phyloP scores from a whole-genome alignment of 208 protist genomes.

The Acanthamoeba triangularis region DNA sequence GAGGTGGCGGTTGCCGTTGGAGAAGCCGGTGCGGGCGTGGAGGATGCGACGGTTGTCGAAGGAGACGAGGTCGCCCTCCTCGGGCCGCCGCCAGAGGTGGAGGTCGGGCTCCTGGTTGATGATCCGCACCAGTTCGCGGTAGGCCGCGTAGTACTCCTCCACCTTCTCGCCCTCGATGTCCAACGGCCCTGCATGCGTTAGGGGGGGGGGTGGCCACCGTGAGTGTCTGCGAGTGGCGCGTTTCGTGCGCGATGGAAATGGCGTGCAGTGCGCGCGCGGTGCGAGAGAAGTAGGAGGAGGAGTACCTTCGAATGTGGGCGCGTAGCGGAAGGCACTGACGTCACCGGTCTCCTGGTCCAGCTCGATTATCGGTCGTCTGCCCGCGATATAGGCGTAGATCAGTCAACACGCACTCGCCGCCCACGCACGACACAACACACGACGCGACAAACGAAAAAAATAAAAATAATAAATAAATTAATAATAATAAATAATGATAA shows the following conservation, averaged over 20 bases:
- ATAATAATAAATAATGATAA: too few relatives aligned
- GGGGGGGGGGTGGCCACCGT: background rate
- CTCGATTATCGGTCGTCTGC: conserved; percentile 52
- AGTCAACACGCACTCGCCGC: background rate
- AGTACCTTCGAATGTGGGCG: conserved; percentile 56
- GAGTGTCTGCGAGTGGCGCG: background rate
- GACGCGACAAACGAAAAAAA: background rate
- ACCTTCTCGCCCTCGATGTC: conserved; percentile 41
- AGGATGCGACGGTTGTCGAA: conserved; percentile 80
- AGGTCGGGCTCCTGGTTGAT: conserved; percentile 14
- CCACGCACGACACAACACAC: background rate
- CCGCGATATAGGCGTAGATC: too few relatives aligned
- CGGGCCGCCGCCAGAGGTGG: conserved; percentile 46
- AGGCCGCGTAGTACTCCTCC: conserved; percentile 59
- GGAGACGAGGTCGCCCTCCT: conserved; percentile 34
- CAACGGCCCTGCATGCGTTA: background rate
- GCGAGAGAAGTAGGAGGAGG: background rate
- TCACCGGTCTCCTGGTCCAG: conserved; percentile 25
- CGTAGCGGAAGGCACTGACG: conserved; percentile 36
- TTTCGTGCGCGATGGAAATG: background rate
- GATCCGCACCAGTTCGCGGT: conserved; percentile 38
- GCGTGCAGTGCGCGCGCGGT: background rate
- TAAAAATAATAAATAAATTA: too few relatives aligned
- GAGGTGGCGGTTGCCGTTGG: conserved; percentile 69
- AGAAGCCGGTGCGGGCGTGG: conserved; percentile 74